These are phyloP conservation scores for Sclerotinia glacialis DNA, from an alignment of 2,329 filamentous ascomycete genomes.

Conservation along the genomic window DNA sequence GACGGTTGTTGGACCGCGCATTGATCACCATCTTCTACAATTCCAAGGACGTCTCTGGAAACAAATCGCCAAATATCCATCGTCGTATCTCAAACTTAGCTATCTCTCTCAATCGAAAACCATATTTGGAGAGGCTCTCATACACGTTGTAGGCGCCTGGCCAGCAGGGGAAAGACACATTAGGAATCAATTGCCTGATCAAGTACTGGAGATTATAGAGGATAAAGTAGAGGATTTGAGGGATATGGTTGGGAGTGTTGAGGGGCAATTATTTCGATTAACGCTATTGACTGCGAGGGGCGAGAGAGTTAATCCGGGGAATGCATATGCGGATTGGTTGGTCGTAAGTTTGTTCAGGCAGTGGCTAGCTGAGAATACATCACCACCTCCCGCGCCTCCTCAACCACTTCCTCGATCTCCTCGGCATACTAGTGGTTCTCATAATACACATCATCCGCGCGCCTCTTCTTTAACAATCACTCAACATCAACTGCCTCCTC, in stretches of 20 bases:
- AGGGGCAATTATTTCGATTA: conserved; percentile 78
- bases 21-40: conserved; percentile 90
- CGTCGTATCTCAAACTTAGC: conserved; percentile 85
- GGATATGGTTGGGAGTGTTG: conserved; percentile 75
- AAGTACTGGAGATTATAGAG: conserved; percentile 84
- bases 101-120: conserved; percentile 81
- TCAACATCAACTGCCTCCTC: conserved; percentile 17
- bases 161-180: conserved; percentile 76
- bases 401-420: conserved; percentile 36
- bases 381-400: conserved; percentile 55
- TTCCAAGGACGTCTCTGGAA: conserved; percentile 92
- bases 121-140: conserved; percentile 82
- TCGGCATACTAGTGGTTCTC: conserved; percentile 26
- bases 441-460: conserved; percentile 44
- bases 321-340: conserved; percentile 85
- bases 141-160: conserved; percentile 95
- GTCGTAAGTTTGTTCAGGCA: conserved; percentile 84
- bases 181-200: conserved; percentile 65
- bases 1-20: conserved; percentile 78
- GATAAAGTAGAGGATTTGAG: conserved; percentile 93
- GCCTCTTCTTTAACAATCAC: conserved; percentile 42
- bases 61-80: conserved; percentile 94
- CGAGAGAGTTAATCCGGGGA: conserved; percentile 76
- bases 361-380: conserved; percentile 89
- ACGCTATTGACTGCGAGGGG: conserved; percentile 71